A percentile compares a stretch with the other conserved stretches of the same genome.
These are phyloP conservation scores for Fomitiporia mediterranea DNA, from an alignment of 1,284 basidiomycete genomes.

Conservation along the genomic window DNA sequence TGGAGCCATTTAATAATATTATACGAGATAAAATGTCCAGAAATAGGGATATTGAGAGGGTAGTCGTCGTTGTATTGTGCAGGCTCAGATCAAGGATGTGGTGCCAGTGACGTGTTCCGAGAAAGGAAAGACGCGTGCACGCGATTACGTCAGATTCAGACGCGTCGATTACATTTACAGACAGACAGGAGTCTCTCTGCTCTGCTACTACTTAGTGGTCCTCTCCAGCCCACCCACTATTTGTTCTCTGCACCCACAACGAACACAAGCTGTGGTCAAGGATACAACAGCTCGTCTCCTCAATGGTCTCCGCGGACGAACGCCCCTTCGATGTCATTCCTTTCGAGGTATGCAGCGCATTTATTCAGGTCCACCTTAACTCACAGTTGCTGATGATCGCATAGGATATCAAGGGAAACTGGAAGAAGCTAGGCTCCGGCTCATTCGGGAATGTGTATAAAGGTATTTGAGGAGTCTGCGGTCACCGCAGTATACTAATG, in stretches of 20 bases:
- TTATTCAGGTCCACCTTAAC: conserved; percentile 7
- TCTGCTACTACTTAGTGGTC: too few relatives aligned
- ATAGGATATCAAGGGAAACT: conserved; percentile 83
- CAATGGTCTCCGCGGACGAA: conserved; percentile 17
- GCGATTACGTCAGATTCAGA: background rate
- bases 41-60: too few relatives aligned
- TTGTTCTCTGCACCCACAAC: background rate
- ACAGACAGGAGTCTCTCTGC: conserved; percentile 7
- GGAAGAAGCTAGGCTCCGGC: conserved; percentile 85
- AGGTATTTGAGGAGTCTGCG: too few relatives aligned
- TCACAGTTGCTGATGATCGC: conserved; percentile 17
- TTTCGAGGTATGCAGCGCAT: conserved; percentile 50
- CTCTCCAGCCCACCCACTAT: background rate
- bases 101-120: background rate
- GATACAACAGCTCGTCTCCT: background rate
- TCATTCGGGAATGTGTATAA: conserved; percentile 93
- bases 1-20: conserved; percentile 12
- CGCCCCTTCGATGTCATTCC: conserved; percentile 76
- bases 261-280: background rate
- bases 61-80: background rate
- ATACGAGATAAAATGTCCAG: background rate
- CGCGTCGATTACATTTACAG: too few relatives aligned
- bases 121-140: conserved; percentile 4
- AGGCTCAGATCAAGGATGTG: too few relatives aligned
- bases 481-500: conserved; percentile 16